Evolutionary conservation across 345 rosid species (phyloP), one percentile per base, ranked within the genome.

Genomic region (Hypericum perforatum): DNA sequence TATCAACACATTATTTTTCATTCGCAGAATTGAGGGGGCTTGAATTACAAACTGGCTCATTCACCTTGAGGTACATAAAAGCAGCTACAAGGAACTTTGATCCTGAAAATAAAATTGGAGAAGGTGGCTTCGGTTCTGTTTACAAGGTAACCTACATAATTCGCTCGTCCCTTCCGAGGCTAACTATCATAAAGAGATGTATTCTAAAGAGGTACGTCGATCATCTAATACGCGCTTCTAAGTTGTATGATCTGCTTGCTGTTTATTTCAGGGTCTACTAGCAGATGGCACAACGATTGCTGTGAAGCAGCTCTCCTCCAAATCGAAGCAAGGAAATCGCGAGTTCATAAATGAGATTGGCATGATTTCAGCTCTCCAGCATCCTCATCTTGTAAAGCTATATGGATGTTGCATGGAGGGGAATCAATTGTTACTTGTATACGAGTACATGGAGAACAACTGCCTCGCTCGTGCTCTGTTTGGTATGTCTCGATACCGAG

Each of bases 41-140:
- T 37, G 71, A 61, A 46, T 22, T 62, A 0, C 67, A 62, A 13
- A 62, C 56, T 16, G 63, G 67, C 41, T 57, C 67, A 37, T 65
- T 22, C 4, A 22, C 32, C 32, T 22, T 22, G 32, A 22, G 32
- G 32, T 4, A 22, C 32, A 22, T 22, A 22, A 22, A 22, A 22
- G 32, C 61, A 5, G 67, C 75, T 11, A 70, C 70, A 47, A 65
- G 58, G 46, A 70, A 65, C 67, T 65, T 70, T 44, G 60, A 58
- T 57, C 37, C 41, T 29, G 54, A 32, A 15, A 48, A 57, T 52
- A 70, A 70, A 45, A 70, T 70, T 57, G 75, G 75, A 48, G 75
- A 70, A 65, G 75, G 75, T 6, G 70, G 75, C 16, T 70, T 70
- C 44, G 75, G 67, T 41, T 49, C 70, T 14, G 70, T 70, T 43